Evolutionary conservation across 345 rosid genomes (phyloP).

Genomic region (Brassica carinata): DNA sequence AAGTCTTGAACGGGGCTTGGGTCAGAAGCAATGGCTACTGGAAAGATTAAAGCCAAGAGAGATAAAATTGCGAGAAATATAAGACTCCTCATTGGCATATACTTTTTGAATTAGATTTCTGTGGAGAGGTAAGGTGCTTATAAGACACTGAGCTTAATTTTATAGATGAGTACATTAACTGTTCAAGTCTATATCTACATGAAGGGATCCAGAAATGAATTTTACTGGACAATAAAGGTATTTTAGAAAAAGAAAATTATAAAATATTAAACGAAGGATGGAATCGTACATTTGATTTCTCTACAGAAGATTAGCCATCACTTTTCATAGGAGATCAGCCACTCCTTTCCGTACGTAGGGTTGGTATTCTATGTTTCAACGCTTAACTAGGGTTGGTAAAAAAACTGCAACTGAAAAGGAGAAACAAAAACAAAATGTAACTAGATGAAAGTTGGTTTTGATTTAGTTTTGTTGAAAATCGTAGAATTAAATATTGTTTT

Average conservation of each 20-base stretch:
- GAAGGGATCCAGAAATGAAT: neutral
- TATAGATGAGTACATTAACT: neutral
- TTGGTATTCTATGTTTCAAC: neutral
- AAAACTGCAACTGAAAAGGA: neutral
- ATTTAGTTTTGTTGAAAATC: neutral
- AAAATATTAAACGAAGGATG: neutral
- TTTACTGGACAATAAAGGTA: neutral
- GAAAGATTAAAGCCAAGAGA: constrained; percentile 4
- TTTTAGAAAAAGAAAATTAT: neutral
- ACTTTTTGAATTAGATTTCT: neutral
- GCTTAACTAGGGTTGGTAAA: neutral
- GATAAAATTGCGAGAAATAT: neutral
- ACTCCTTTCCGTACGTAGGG: neutral
- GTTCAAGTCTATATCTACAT: neutral
- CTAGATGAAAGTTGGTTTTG: neutral
- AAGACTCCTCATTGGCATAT: constrained; percentile 8
- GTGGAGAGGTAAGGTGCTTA: neutral
- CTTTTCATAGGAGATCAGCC: neutral
- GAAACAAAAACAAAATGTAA: neutral
- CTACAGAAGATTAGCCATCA: neutral
- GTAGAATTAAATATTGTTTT: no score
- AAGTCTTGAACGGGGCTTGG: constrained; percentile 22
- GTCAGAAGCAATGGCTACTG: constrained; percentile 14
- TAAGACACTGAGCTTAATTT: neutral
- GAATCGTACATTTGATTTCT: neutral